Evolutionary conservation across 2,329 filamentous ascomycete genomes (phyloP), one percentile per base, ranked within the genome.

Genomic region (Stromatinia cepivora): DNA sequence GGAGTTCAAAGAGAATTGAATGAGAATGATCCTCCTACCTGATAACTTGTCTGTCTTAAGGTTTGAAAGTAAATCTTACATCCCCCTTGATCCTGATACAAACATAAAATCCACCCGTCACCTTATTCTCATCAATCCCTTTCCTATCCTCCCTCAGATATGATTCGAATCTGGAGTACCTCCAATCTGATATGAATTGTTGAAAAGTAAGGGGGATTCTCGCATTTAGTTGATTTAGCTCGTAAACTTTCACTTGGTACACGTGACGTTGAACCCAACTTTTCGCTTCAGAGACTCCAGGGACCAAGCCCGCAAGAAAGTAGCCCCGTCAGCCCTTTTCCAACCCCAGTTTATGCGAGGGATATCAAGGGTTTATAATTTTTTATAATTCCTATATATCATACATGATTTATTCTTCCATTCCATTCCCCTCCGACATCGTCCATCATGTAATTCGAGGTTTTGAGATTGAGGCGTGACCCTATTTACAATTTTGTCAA

Each of bases 291-390:
- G 34, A 34, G 34, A 28, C 53, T 56, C 34, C 31, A 4, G 20
- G 53, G 20, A n/a, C 17, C 53, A 4, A 36, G 20, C 31, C 53
- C 53, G 53, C 17, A 11, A 34, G 31, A 28, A 31, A 54, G 28
- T 28, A 54, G 52, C 52, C 52, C 31, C 31, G 25, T 54, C 25
- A 54, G 28, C 17, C 11, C 34, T 56, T 31, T 34, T 28, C 20
- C 53, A 36, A 56, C 53, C 53, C 53, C 53, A 36, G 53, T 56
- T 56, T 36, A 56, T 56, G 53, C 53, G n/a, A 56, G 53, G 53
- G 53, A 56, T 22, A 34, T 36, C 31, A 22, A 36, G 53, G 17
- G 22, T 56, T 2, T 56, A 2, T 20, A 31, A 17, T 4, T 0
- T 34, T 54, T 11, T 34, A 54, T 56, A 11, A n/a, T 22, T 56